Evolutionary conservation across 164 flowering plant species (phyloP), one percentile per base, ranked within the genome.

Genomic region (Vitis riparia): DNA sequence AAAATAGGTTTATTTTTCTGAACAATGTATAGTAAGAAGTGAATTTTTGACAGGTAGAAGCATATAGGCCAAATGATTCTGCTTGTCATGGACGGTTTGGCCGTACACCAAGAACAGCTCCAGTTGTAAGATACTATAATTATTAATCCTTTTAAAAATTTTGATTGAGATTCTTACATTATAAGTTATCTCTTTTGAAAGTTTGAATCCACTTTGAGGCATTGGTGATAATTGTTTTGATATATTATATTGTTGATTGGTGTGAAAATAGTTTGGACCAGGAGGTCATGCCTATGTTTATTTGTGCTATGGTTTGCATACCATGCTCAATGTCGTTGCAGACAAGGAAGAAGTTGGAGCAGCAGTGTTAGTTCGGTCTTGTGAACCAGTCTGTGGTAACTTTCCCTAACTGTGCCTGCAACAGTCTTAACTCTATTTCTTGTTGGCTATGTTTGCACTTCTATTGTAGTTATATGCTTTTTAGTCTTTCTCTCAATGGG

Each of bases 241-340:
- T 62, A 9, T 59, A 9, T 19, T 5, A 68, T 71, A 19, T 9
- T 14, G 1, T 23, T 23, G 27, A 23, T 63, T 66, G 59, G 55
- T 37, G n/a, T n/a, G 66, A 2, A 47, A 63, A 51, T 71, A 96
- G 99, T 93, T 96, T 87, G 98, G 97, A 72, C 87, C 87, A 32
- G 98, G 98, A 53, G 99, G 99, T 32, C 97, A 88, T 79, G 94
- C 97, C 0, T 96, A 96, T 85, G 95, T 91, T n/a, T 93, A 96
- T 73, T 87, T 93, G 50, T 96, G 99, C 80, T 96, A 93, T 77
- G 98, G 98, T 65, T 86, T 91, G 63, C 98, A 96, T 79, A 82
- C 72, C 29, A 96, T 96, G 98, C 94, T 96, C 55, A 93, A 96
- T 78, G 78, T 93, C 68, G 98, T 95, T 51, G 99, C 98, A 37